Percentiles rank a stretch among this genome's conserved stretches.
phyloP scores from a whole-genome alignment of 495 filamentous ascomycete species.

The Tetracladium setigerum region DNA sequence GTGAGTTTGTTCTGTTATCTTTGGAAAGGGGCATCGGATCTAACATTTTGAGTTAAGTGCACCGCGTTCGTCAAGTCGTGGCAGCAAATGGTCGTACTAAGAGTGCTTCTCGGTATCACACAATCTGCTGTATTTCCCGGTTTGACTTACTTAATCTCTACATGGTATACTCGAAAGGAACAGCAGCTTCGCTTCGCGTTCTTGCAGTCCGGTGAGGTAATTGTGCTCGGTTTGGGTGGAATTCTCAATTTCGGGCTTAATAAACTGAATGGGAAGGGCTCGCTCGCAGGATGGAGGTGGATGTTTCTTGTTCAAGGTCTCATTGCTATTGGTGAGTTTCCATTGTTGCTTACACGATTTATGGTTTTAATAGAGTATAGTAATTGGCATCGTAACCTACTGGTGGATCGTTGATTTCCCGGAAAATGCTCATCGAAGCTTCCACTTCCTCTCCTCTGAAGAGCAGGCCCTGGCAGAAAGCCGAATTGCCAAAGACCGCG shows the following conservation, averaged over 20 bases:
- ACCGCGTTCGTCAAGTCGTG: slow-evolving; percentile 65
- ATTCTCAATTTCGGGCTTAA: slow-evolving; percentile 70
- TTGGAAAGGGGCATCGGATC: background rate
- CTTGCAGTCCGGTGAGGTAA: slow-evolving; percentile 61
- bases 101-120: slow-evolving; percentile 61
- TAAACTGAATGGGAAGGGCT: slow-evolving; percentile 48
- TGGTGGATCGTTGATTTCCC: slow-evolving; percentile 82
- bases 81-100: slow-evolving; percentile 65
- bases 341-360: slow-evolving; percentile 27
- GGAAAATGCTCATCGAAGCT: slow-evolving; percentile 53
- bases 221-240: slow-evolving; percentile 60
- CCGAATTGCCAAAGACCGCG: slow-evolving; percentile 56
- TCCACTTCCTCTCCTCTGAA: slow-evolving; percentile 51
- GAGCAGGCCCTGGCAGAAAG: slow-evolving; percentile 50
- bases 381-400: slow-evolving; percentile 61
- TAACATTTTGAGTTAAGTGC: slow-evolving; percentile 23
- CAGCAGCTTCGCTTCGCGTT: slow-evolving; percentile 72
- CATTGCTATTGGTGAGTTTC: slow-evolving; percentile 40
- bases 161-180: slow-evolving; percentile 66
- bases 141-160: slow-evolving; percentile 60
- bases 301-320: slow-evolving; percentile 65
- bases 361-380: slow-evolving; percentile 57
- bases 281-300: slow-evolving; percentile 66
- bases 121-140: slow-evolving; percentile 69
- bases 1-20: background rate